A percentile compares a stretch with the other conserved stretches of the same genome.
Conservation (phyloP, 2,329 filamentous ascomycete species). For the Hawksworthiomyces lignivorus region DNA sequence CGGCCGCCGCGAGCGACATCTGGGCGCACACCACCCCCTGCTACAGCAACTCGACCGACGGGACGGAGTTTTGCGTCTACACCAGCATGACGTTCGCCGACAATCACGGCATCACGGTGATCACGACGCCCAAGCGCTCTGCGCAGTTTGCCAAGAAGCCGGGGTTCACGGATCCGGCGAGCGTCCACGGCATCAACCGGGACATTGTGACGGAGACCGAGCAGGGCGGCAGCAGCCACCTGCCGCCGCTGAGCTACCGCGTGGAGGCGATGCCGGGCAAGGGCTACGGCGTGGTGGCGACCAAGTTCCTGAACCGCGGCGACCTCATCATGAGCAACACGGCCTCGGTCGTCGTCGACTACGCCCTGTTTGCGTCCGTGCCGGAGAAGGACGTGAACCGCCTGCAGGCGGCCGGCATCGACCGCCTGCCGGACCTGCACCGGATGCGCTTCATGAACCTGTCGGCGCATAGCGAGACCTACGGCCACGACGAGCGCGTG, state of each 20-base stretch:
- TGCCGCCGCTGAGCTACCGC: slow-evolving; percentile 17
- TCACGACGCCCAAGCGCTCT: slow-evolving; percentile 28
- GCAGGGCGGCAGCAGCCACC: slow-evolving; percentile 1
- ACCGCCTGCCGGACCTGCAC: slow-evolving; percentile 24
- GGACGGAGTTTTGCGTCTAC: slow-evolving; percentile 27
- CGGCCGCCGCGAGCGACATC: slow-evolving; percentile 2
- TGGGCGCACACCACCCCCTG: slow-evolving; percentile 23
- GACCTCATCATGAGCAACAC: slow-evolving; percentile 32
- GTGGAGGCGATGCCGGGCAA: slow-evolving; percentile 31
- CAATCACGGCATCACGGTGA: slow-evolving; percentile 29
- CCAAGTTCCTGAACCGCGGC: slow-evolving; percentile 25
- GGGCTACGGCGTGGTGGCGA: slow-evolving; percentile 30
- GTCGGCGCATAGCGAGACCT: slow-evolving; percentile 25
- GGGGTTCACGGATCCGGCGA: slow-evolving; percentile 21
- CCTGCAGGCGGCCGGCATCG: slow-evolving; percentile 25
- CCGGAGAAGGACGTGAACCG: slow-evolving; percentile 18
- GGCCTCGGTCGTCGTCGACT: slow-evolving; percentile 31
- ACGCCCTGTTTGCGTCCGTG: slow-evolving; percentile 26
- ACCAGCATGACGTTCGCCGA: slow-evolving; percentile 26
- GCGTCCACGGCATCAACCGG: slow-evolving; percentile 19
- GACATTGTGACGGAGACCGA: slow-evolving; percentile 18
- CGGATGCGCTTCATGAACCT: slow-evolving; percentile 26
- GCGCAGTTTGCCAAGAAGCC: slow-evolving; percentile 20
- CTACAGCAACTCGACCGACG: slow-evolving; percentile 15
- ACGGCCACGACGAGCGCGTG: slow-evolving; percentile 21